Percentiles rank a stretch among this genome's conserved stretches.
phyloP scores from a whole-genome alignment of 2,329 filamentous ascomycete genomes.

The Aureobasidium sp. region DNA sequence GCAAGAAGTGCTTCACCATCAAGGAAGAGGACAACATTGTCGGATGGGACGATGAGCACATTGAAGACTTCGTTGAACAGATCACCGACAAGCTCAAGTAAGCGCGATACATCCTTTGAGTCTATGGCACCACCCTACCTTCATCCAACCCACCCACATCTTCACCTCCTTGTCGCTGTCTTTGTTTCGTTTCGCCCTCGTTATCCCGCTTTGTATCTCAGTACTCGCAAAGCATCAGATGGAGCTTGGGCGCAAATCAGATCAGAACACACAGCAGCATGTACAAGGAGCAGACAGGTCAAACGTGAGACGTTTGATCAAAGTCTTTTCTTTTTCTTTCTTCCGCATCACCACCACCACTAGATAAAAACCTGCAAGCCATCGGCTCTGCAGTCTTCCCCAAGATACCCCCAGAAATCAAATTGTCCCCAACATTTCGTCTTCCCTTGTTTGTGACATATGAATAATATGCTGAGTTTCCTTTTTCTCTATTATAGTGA shows the following conservation, averaged over 20 bases:
- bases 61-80: constrained; percentile 23
- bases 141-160: neutral
- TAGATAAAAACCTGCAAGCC: neutral
- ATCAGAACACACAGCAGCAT: neutral
- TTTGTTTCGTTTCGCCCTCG: neutral
- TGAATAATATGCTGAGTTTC: neutral
- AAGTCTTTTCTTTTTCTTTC: neutral
- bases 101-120: constrained; percentile 18
- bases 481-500: neutral
- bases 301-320: neutral
- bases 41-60: constrained; percentile 21
- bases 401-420: neutral
- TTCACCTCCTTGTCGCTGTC: constrained; percentile 3
- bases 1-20: constrained; percentile 23
- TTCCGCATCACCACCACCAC: neutral
- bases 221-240: neutral
- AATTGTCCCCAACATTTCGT: neutral
- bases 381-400: neutral
- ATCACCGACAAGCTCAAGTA: constrained; percentile 28
- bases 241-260: neutral
- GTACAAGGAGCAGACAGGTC: neutral
- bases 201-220: neutral
- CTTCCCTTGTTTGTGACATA: neutral
- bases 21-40: constrained; percentile 24
- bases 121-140: neutral